Conservation (phyloP, 2,329 filamentous ascomycete species). For the Sclerotinia glacialis region DNA sequence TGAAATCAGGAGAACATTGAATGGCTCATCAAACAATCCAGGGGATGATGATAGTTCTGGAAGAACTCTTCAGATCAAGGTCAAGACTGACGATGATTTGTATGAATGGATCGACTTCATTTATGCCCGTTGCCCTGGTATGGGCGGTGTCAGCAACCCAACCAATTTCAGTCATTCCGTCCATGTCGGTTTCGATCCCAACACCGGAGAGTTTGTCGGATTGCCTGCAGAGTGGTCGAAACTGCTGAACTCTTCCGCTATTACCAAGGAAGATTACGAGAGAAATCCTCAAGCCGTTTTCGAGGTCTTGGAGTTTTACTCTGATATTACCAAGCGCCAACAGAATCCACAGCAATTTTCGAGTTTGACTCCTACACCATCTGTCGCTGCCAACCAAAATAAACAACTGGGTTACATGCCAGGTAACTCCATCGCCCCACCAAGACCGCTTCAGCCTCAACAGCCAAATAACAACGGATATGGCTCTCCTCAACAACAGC, state of each 20-base stretch:
- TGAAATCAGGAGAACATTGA: slow-evolving; percentile 78
- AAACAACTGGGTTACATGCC: slow-evolving; percentile 59
- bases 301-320: slow-evolving; percentile 82
- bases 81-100: slow-evolving; percentile 93
- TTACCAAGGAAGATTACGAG: slow-evolving; percentile 98
- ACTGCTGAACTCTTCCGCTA: slow-evolving; percentile 89
- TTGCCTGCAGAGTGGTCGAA: slow-evolving; percentile 96
- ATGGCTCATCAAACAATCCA: slow-evolving; percentile 66
- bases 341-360: slow-evolving; percentile 69
- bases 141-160: slow-evolving; percentile 97
- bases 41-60: slow-evolving; percentile 72
- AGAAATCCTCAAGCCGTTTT: slow-evolving; percentile 87
- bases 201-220: slow-evolving; percentile 91
- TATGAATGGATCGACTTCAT: slow-evolving; percentile 99
- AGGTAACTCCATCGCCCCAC: slow-evolving; percentile 61
- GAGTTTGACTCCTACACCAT: slow-evolving; percentile 65
- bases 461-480: slow-evolving; percentile 45
- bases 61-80: slow-evolving; percentile 84
- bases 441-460: slow-evolving; percentile 58
- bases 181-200: slow-evolving; percentile 94
- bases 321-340: slow-evolving; percentile 73
- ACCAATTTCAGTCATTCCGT: slow-evolving; percentile 98
- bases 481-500: slow-evolving; percentile 32
- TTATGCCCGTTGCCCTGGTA: slow-evolving; percentile 91
- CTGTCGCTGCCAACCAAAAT: slow-evolving; percentile 52